Evolutionary conservation across 2,329 filamentous ascomycete species (phyloP).

Genomic region (Cercospora berteroae): DNA sequence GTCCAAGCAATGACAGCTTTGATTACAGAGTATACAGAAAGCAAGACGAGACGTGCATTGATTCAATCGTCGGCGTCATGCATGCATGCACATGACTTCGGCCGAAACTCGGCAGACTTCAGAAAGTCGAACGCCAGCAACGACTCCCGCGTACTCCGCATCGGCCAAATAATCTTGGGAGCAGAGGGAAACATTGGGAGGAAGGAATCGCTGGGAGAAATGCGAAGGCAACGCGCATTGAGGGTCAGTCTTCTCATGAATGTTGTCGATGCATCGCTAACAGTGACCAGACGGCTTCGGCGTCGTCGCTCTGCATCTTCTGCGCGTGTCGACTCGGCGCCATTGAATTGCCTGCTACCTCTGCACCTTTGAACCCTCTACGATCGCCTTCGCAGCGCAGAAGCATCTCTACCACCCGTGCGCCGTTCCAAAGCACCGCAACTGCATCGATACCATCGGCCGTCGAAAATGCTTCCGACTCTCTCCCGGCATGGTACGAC

Average conservation of each 20-base stretch:
- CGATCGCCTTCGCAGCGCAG: constrained; percentile 9
- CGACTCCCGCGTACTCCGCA: constrained; percentile 8
- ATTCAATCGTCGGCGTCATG: constrained; percentile 10
- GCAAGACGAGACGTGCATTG: neutral
- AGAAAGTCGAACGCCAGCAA: neutral
- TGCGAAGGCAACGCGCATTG: constrained; percentile 34
- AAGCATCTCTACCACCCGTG: constrained; percentile 19
- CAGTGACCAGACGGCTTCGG: constrained; percentile 29
- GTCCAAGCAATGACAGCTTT: neutral
- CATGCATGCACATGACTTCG: neutral
- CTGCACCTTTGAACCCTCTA: neutral
- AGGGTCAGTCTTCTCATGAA: constrained; percentile 23
- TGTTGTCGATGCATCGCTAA: constrained; percentile 10
- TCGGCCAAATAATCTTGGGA: constrained; percentile 2
- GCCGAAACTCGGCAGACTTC: neutral
- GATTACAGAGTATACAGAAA: neutral
- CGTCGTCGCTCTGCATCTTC: constrained; percentile 37
- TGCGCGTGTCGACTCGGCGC: constrained; percentile 33
- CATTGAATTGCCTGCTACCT: constrained; percentile 21
- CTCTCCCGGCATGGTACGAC: constrained; percentile 20
- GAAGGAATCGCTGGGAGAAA: constrained; percentile 9
- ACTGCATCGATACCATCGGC: neutral
- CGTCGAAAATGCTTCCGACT: constrained; percentile 8
- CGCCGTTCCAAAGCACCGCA: constrained; percentile 11
- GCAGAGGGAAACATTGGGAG: neutral